Conservation (phyloP, 2,329 filamentous ascomycete species). For the Aschersonia sp. region DNA sequence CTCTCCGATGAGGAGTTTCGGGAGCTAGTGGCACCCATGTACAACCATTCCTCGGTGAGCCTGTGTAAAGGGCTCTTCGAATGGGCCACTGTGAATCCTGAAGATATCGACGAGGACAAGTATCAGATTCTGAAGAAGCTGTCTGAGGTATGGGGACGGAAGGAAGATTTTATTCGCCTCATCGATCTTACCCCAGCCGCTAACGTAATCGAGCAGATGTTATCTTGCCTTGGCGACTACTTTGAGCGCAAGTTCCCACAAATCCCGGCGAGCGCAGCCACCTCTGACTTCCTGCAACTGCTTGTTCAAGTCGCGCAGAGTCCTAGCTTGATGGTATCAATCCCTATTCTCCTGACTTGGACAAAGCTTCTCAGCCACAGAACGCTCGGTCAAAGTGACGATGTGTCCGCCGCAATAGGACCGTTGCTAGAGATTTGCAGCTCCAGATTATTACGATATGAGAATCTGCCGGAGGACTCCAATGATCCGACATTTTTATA, state of each 20-base stretch:
- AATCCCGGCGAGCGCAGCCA: slow-evolving; percentile 47
- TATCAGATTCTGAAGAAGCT: slow-evolving; percentile 90
- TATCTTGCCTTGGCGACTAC: slow-evolving; percentile 74
- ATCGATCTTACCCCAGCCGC: background rate
- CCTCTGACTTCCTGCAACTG: slow-evolving; percentile 64
- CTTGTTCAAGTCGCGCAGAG: slow-evolving; percentile 68
- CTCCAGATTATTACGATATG: slow-evolving; percentile 72
- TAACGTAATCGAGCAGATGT: slow-evolving; percentile 38
- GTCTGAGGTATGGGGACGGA: slow-evolving; percentile 51
- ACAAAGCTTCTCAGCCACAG: slow-evolving; percentile 64
- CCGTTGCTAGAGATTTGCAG: slow-evolving; percentile 72
- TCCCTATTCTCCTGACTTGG: slow-evolving; percentile 84
- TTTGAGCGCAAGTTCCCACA: slow-evolving; percentile 62
- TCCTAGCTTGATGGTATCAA: slow-evolving; percentile 82
- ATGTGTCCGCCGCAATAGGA: slow-evolving; percentile 50
- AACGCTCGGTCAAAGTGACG: slow-evolving; percentile 48
- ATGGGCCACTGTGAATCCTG: slow-evolving; percentile 65
- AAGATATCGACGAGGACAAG: slow-evolving; percentile 79
- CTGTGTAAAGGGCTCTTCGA: slow-evolving; percentile 62
- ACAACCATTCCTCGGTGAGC: slow-evolving; percentile 53
- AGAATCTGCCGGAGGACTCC: slow-evolving; percentile 68
- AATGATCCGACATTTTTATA: slow-evolving; percentile 69
- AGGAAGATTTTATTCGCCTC: background rate
- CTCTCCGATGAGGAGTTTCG: slow-evolving; percentile 67
- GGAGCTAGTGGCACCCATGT: slow-evolving; percentile 66